Conservation (phyloP, 2,329 filamentous ascomycete genomes). For the Daldinia sp. region DNA sequence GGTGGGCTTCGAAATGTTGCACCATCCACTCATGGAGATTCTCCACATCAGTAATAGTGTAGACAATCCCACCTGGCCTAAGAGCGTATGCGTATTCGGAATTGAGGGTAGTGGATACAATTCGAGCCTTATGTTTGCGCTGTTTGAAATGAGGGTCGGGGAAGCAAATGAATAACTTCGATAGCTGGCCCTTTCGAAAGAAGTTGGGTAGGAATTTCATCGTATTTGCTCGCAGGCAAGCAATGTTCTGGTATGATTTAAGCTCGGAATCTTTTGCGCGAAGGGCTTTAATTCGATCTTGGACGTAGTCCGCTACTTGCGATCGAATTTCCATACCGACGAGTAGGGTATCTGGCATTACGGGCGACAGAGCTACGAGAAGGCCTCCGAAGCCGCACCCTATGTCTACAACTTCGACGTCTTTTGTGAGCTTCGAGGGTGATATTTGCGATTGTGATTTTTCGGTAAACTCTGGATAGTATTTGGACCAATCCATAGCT, state of each 20-base stretch:
- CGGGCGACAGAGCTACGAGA: slow-evolving; percentile 82
- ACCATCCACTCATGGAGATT: slow-evolving; percentile 96
- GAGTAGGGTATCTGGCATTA: slow-evolving; percentile 82
- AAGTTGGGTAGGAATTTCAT: slow-evolving; percentile 99
- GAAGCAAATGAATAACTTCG: slow-evolving; percentile 97
- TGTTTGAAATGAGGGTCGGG: slow-evolving; percentile 98
- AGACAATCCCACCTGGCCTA: slow-evolving; percentile 83
- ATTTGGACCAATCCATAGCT: slow-evolving; percentile 88
- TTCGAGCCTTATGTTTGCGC: slow-evolving; percentile 95
- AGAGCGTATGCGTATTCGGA: slow-evolving; percentile 93
- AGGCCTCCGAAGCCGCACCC: slow-evolving; percentile 96
- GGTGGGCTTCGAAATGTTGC: slow-evolving; percentile 79
- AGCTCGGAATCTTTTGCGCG: slow-evolving; percentile 67
- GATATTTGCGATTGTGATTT: slow-evolving; percentile 42
- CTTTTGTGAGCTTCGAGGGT: slow-evolving; percentile 60
- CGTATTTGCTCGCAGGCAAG: slow-evolving; percentile 88
- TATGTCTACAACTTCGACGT: slow-evolving; percentile 94
- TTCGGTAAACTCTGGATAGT: slow-evolving; percentile 78
- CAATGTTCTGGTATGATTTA: slow-evolving; percentile 80
- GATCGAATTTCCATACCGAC: slow-evolving; percentile 92
- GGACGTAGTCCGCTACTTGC: slow-evolving; percentile 89
- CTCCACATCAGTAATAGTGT: slow-evolving; percentile 97
- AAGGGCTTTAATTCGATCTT: slow-evolving; percentile 84
- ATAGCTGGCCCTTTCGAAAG: slow-evolving; percentile 81
- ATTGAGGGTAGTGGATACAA: slow-evolving; percentile 86